These are phyloP conservation scores for Trametes gibbosa DNA, from an alignment of 768 basidiomycete genomes.

Conservation along the genomic window DNA sequence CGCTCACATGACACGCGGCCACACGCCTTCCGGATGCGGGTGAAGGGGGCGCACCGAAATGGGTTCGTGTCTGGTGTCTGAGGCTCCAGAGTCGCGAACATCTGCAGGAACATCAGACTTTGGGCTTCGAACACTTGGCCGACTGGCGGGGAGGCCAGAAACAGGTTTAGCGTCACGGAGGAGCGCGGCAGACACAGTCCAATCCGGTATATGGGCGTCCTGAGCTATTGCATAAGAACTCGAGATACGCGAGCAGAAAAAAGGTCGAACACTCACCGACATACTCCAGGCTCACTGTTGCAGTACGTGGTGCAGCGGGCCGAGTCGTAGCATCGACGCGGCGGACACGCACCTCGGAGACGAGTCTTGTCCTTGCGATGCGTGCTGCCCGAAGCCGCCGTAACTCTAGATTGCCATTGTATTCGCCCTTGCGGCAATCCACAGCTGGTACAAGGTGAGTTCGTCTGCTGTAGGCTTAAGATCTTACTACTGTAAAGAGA, in stretches of 20 bases:
- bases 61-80: slow-evolving; percentile 2
- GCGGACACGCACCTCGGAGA: slow-evolving; percentile 3
- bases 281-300: neutral
- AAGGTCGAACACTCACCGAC: neutral
- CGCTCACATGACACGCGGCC: slow-evolving; percentile 8
- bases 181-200: neutral
- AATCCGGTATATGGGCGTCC: neutral
- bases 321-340: neutral
- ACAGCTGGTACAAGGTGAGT: slow-evolving; percentile 15
- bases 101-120: slow-evolving; percentile 4
- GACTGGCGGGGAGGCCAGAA: neutral
- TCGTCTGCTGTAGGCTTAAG: slow-evolving; percentile 4
- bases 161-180: neutral
- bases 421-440: slow-evolving; percentile 6
- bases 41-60: slow-evolving; percentile 15
- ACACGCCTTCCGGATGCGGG: slow-evolving; percentile 10
- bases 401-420: slow-evolving; percentile 12
- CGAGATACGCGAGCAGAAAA: neutral
- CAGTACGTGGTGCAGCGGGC: neutral
- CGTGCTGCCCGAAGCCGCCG: neutral
- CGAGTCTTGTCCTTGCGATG: neutral
- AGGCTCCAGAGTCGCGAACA: neutral
- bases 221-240: neutral
- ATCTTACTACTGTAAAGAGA: neutral
- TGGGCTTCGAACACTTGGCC: neutral